phyloP scores from a whole-genome alignment of 768 basidiomycete species.

The Amanita subjunquillea region DNA sequence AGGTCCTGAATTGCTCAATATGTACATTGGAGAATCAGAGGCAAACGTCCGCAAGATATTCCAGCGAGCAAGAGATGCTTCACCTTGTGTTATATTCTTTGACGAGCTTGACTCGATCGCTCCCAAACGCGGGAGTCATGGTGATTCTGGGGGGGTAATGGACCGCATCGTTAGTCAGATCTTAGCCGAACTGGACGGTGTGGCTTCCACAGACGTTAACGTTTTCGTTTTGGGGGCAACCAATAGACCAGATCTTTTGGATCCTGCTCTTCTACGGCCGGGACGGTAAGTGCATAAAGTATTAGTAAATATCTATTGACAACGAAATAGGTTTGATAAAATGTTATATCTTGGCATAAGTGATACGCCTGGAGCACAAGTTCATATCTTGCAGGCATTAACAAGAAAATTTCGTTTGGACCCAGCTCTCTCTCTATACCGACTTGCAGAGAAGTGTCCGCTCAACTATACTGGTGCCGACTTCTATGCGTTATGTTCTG shows the following conservation, averaged over 20 bases:
- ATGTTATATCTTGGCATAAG: conserved; percentile 95
- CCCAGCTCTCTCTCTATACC: conserved; percentile 47
- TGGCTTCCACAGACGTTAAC: conserved; percentile 57
- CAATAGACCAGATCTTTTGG: conserved; percentile 86
- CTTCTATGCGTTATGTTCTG: conserved; percentile 94
- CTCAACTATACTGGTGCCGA: conserved; percentile 97
- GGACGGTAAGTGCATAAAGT: conserved; percentile 49
- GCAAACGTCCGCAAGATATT: conserved; percentile 94
- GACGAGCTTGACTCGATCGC: conserved; percentile 94
- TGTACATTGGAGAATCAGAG: conserved; percentile 98
- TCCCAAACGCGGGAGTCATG: conserved; percentile 89
- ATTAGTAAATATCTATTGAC: neutral
- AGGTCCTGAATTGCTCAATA: conserved; percentile 90
- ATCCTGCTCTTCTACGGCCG: conserved; percentile 81
- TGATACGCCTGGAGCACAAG: conserved; percentile 75
- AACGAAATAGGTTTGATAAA: conserved; percentile 71
- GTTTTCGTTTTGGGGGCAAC: conserved; percentile 96
- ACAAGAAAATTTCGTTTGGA: conserved; percentile 88
- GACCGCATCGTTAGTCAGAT: conserved; percentile 95
- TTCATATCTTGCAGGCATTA: conserved; percentile 79
- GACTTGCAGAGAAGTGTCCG: conserved; percentile 65
- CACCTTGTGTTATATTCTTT: conserved; percentile 93
- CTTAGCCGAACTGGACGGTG: conserved; percentile 88
- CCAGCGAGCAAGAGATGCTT: conserved; percentile 83
- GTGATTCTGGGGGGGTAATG: conserved; percentile 97